Conservation (phyloP, 148 eudicot species). For the Fagopyrum esculentum region DNA sequence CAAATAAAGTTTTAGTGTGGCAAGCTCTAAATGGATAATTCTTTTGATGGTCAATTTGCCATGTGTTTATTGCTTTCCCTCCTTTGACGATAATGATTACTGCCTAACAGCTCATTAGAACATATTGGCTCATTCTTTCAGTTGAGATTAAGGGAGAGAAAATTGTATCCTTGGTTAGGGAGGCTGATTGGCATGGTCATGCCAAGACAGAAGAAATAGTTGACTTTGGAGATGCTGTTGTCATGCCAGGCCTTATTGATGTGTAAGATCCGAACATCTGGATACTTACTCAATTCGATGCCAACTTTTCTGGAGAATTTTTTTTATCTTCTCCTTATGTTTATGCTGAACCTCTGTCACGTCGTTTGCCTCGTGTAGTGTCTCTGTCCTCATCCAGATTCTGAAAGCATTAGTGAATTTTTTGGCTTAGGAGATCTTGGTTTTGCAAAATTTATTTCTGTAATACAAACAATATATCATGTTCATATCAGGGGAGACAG, state of each 20-base stretch:
- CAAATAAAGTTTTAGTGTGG: not conserved
- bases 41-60: not conserved
- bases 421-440: not conserved
- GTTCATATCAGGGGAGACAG: no score
- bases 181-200: slow-evolving; percentile 57
- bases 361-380: not conserved
- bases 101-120: not conserved
- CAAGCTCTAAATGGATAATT: not conserved
- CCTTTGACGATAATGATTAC: not conserved
- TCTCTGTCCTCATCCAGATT: not conserved
- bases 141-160: slow-evolving; percentile 84
- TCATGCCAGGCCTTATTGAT: slow-evolving; percentile 97
- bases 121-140: slow-evolving; percentile 26
- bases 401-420: not conserved
- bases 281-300: not conserved
- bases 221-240: slow-evolving; percentile 87
- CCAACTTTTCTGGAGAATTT: not conserved
- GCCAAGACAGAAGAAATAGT: slow-evolving; percentile 32
- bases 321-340: not conserved
- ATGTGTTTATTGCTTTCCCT: not conserved
- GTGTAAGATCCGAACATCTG: slow-evolving; percentile 52
- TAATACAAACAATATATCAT: not conserved
- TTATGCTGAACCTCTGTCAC: not conserved
- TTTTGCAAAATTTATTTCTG: not conserved
- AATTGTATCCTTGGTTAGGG: slow-evolving; percentile 51